Base-by-base conservation (phyloP, 495 filamentous ascomycete species). In the Penicillium alfredii region DNA sequence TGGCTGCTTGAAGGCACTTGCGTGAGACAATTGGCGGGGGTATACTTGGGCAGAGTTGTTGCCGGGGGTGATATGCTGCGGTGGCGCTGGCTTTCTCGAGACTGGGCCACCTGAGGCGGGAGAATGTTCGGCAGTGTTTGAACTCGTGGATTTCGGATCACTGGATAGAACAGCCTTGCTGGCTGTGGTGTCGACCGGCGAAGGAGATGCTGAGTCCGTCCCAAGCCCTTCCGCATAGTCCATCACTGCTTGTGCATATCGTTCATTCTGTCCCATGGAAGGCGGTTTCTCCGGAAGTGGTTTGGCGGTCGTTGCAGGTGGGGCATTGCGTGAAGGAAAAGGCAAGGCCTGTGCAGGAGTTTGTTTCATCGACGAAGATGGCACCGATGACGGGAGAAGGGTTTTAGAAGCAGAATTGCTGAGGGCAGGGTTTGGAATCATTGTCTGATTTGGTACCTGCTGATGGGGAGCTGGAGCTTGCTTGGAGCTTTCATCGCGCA, bases 51-150 rank as follows among this genome's bases (percentile, higher is more conserved):
- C 33, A 6, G 23, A 22, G 6, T 30, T 30, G 31, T 36, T 11
- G 30, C 42, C 31, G n/a, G 47, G 40, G 8, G 36, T 27, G n/a
- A 40, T 26, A 24, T 47, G 51, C 16, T 46, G 38, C 18, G 27
- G 33, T 5, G 29, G 41, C 6, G 41, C 15, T 24, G 36, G 28
- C 11, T 39, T 44, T n/a, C 37, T 31, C 7, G 33, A 8, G 18
- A 44, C 15, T 32, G 22, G 68, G 55, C 31, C 63, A 51, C 12
- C 65, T 58, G 13, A 62, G 48, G 32, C 61, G 40, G 19, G 67
- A 55, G 12, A 77, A 69, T 12, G 76, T 73, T 44, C 66, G 53
- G 29, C 52, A n/a, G n/a, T n/a, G 55, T 20, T 68, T 69, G 36
- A 48, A 51, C 22, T 30, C 6, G 7, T 33, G 18, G 32, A 22